Evolutionary conservation across 2,329 filamentous ascomycete genomes (phyloP), one percentile per base, ranked within the genome.

Genomic region (Albifimbria verrucaria): DNA sequence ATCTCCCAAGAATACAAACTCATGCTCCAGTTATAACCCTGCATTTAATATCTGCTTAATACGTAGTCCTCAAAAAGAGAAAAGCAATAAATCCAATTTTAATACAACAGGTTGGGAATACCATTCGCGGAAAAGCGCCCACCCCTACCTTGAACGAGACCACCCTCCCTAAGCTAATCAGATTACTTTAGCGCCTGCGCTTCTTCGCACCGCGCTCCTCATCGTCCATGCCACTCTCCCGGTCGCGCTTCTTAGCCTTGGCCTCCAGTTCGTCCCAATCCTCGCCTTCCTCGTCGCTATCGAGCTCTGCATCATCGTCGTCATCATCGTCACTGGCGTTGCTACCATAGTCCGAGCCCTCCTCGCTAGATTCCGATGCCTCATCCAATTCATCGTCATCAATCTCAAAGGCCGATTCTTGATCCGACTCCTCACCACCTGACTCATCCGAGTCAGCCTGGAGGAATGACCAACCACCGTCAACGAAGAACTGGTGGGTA

Each of bases 261-360:
- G 87, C 87, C 76, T 97, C 93, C 54, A 97, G 70, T 71, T 95
- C 92, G 68, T 97, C 92, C 93, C 93, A 97, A 66, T 95, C 90
- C 68, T 97, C 89, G 48, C 89, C 88, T 58, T 86, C 89, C 12
- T 90, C 88, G 7, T 92, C 89, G 43, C 82, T 84, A 52, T 72
- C 70, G 18, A 83, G 78, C 20, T 89, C 88, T 48, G 80, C 85
- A 26, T 73, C 71, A 11, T 67, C 69, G 52, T 90, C 89, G 12
- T 93, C 92, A 25, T 91, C 93, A 57, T 93, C 89, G 2, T 87
- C 89, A 21, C 84, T 89, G 1, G 88, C 89, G 64, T 96, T 92
- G 65, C 93, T 93, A 64, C 96, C 92, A 67, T 94, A 97, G 57
- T 97, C 92, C 20, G 89, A 94, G 54, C 91, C 94, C 42, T 95